These are phyloP conservation scores for Hirsutella rhossiliensis DNA, from an alignment of 2,329 filamentous ascomycete genomes.

Conservation along the genomic window DNA sequence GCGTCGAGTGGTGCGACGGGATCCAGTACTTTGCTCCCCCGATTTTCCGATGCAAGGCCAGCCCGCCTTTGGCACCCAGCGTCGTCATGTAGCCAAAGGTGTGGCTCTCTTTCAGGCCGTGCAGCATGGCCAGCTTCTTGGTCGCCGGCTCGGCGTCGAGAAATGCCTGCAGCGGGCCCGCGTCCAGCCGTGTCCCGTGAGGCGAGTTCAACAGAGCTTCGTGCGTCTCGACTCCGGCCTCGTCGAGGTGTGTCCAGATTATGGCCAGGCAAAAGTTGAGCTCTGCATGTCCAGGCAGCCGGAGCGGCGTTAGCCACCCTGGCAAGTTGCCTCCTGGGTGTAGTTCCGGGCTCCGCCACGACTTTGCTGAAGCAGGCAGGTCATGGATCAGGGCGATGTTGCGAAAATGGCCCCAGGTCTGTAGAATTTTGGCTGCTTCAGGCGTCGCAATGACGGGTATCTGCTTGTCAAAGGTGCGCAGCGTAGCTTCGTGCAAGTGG, in stretches of 20 bases:
- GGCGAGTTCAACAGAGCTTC: conserved; percentile 11
- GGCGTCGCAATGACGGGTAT: conserved; percentile 10
- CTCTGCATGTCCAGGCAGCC: conserved; percentile 4
- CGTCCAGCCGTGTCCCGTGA: conserved; percentile 9
- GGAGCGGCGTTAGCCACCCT: conserved; percentile 10
- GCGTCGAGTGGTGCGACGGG: conserved; percentile 4
- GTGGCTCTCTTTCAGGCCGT: conserved; percentile 11
- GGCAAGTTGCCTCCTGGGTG: conserved; percentile 11
- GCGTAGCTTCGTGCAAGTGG: conserved; percentile 9
- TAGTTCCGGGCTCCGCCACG: conserved; percentile 7
- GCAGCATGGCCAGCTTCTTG: conserved; percentile 11
- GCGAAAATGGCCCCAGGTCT: conserved; percentile 9
- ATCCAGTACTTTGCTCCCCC: conserved; percentile 12
- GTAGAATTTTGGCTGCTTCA: conserved; percentile 4
- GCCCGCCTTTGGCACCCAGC: conserved; percentile 5
- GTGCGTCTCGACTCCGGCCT: conserved; percentile 4
- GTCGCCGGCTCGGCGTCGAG: conserved; percentile 8
- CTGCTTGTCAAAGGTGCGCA: conserved; percentile 6
- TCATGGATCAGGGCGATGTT: conserved; percentile 7
- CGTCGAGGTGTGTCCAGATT: conserved; percentile 8
- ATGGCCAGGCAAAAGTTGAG: conserved; percentile 11
- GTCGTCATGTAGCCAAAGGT: conserved; percentile 4
- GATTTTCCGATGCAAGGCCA: conserved; percentile 9
- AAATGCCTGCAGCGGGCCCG: conserved; percentile 9
- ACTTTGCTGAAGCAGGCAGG: neutral